A percentile compares a stretch with the other conserved stretches of the same genome.
phyloP scores from a whole-genome alignment of 768 basidiomycete genomes.

The Paxillus involutus region DNA sequence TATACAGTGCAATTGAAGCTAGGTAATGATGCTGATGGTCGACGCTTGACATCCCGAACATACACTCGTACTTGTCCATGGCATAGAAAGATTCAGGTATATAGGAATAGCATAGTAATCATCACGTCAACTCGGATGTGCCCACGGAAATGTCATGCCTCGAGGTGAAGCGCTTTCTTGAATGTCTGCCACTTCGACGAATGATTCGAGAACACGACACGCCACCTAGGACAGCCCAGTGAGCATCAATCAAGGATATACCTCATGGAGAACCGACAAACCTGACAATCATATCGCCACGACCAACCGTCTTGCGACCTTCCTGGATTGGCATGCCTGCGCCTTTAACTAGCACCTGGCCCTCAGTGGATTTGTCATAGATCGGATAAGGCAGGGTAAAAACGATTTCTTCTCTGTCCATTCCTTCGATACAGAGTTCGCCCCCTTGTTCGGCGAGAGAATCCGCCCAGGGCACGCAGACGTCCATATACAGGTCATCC shows the following conservation, averaged over 20 bases:
- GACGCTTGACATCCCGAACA: slow-evolving; percentile 3
- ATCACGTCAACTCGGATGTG: slow-evolving; percentile 8
- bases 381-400: slow-evolving; percentile 54
- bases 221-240: slow-evolving; percentile 22
- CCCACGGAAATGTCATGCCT: slow-evolving; percentile 18
- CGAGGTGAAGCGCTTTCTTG: slow-evolving; percentile 28
- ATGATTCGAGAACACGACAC: slow-evolving; percentile 29
- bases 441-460: slow-evolving; percentile 46
- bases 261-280: slow-evolving; percentile 25
- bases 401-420: slow-evolving; percentile 56
- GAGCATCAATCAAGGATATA: slow-evolving; percentile 1
- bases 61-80: slow-evolving; percentile 16
- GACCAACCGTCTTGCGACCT: slow-evolving; percentile 50
- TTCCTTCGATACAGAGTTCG: slow-evolving; percentile 49
- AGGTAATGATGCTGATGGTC: slow-evolving; percentile 1
- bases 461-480: slow-evolving; percentile 58
- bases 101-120: slow-evolving; percentile 19
- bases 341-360: slow-evolving; percentile 50
- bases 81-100: slow-evolving; percentile 14
- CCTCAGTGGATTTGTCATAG: slow-evolving; percentile 47
- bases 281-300: slow-evolving; percentile 66
- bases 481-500: slow-evolving; percentile 55
- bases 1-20: slow-evolving; percentile 25
- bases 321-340: slow-evolving; percentile 70
- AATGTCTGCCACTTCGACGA: slow-evolving; percentile 32